These are phyloP conservation scores for Effrenium voratum DNA, from an alignment of 73 alveolate species.

Conservation along the genomic window DNA sequence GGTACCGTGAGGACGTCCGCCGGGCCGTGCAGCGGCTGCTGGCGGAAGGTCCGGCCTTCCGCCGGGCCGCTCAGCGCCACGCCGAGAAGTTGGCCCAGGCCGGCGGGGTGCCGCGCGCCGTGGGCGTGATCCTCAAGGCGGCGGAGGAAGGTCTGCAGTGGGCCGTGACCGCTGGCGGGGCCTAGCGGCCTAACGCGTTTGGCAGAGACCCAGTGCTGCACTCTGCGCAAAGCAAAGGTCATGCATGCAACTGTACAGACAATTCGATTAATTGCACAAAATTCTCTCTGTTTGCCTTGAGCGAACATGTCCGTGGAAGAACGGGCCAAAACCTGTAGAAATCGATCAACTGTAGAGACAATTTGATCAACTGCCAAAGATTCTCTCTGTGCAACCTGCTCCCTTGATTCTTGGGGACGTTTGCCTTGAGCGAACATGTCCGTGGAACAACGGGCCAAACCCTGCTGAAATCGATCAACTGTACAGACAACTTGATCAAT, in stretches of 20 bases:
- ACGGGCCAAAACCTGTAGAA: background rate
- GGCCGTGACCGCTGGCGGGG: conserved; percentile 31
- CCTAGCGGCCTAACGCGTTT: background rate
- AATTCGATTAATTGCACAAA: background rate
- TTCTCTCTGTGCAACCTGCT: background rate
- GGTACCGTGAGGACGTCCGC: conserved; percentile 29
- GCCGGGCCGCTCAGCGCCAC: conserved; percentile 13
- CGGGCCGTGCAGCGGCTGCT: background rate
- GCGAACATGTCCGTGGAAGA: background rate
- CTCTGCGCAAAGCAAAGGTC: background rate
- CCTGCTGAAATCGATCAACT: background rate
- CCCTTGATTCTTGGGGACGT: background rate
- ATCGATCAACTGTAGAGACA: background rate
- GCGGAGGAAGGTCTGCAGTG: background rate
- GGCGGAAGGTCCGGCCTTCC: background rate
- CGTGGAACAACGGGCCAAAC: background rate
- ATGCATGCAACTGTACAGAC: background rate
- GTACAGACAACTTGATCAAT: background rate
- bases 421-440: background rate
- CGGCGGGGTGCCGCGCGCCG: conserved; percentile 55
- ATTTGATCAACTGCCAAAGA: background rate
- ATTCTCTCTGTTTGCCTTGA: background rate
- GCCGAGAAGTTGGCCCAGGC: background rate
- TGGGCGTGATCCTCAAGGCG: conserved; percentile 42
- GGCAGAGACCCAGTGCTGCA: background rate